Percentiles rank a stretch among this genome's conserved stretches.
Evolutionary conservation across 257 asterid genomes (phyloP).

Genomic region (Solanum paucissectum): DNA sequence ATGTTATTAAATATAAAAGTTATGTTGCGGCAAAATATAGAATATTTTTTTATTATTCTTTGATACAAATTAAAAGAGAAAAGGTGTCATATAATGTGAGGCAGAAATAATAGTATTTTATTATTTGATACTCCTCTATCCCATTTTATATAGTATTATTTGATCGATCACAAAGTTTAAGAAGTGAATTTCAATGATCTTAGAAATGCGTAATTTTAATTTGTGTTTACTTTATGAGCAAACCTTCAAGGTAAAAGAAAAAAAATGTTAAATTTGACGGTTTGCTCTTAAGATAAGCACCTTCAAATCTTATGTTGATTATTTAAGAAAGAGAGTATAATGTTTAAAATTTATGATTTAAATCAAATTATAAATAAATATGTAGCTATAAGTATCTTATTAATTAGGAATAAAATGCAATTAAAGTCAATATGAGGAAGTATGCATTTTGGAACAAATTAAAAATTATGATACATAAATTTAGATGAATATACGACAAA

Average conservation of each 20-base stretch:
- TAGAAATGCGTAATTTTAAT: too few species aligned
- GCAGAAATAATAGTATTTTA: neutral
- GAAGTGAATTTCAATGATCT: neutral
- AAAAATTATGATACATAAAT: neutral
- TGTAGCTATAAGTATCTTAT: neutral
- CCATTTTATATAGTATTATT: too few species aligned
- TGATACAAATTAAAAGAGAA: neutral
- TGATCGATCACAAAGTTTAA: too few species aligned
- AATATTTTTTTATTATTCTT: neutral
- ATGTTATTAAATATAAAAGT: neutral
- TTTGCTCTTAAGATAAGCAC: neutral
- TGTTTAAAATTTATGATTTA: neutral
- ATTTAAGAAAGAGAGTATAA: neutral
- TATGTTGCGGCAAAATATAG: neutral
- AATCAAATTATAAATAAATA: neutral
- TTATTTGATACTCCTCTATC: too few species aligned
- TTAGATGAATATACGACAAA: rapidly evolving
- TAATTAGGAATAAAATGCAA: neutral
- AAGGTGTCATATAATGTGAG: neutral
- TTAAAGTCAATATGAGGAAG: neutral
- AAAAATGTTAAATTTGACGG: neutral
- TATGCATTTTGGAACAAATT: neutral
- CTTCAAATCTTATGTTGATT: neutral
- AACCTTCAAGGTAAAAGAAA: neutral
- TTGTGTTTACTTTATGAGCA: neutral